These are phyloP conservation scores for Aspergillus leporis DNA, from an alignment of 495 filamentous ascomycete species.

Conservation along the genomic window DNA sequence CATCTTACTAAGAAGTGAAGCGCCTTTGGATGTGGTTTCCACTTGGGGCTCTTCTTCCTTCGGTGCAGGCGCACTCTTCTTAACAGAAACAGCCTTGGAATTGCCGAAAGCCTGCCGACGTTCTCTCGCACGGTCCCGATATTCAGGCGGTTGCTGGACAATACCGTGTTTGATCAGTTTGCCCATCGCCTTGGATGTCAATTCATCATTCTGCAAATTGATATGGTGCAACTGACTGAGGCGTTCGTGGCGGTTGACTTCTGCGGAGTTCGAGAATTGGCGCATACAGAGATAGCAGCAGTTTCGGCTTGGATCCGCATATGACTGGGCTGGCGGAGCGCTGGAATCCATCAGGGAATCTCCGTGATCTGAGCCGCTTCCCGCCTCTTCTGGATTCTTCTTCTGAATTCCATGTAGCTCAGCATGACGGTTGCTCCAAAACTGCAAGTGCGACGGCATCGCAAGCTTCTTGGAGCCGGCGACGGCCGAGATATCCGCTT, in stretches of 20 bases:
- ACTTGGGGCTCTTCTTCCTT: conserved; percentile 39
- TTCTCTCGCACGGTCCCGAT: conserved; percentile 83
- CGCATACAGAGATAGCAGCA: conserved; percentile 79
- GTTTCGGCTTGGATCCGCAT: conserved; percentile 66
- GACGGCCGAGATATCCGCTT: conserved; percentile 49
- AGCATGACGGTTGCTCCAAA: conserved; percentile 85
- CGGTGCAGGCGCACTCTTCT: conserved; percentile 29
- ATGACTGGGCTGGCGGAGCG: conserved; percentile 55
- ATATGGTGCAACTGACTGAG: conserved; percentile 71
- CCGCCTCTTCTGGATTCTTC: conserved; percentile 35
- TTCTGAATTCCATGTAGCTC: conserved; percentile 69
- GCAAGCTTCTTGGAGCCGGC: conserved; percentile 50
- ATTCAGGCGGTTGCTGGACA: conserved; percentile 44
- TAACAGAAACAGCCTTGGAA: conserved; percentile 49
- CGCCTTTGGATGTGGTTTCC: conserved; percentile 71
- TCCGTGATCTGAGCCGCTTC: conserved; percentile 12
- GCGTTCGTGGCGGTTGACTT: conserved; percentile 75
- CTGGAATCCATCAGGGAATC: conserved; percentile 15
- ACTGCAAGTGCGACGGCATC: conserved; percentile 70
- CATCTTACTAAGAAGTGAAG: conserved; percentile 85
- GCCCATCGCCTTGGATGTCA: conserved; percentile 57
- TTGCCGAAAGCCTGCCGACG: conserved; percentile 75
- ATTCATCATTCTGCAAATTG: conserved; percentile 63
- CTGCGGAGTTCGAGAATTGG: conserved; percentile 66
- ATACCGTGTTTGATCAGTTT: conserved; percentile 58